These are phyloP conservation scores for Mycosphaerella sp. DNA, from an alignment of 2,329 filamentous ascomycete species.

Conservation along the genomic window DNA sequence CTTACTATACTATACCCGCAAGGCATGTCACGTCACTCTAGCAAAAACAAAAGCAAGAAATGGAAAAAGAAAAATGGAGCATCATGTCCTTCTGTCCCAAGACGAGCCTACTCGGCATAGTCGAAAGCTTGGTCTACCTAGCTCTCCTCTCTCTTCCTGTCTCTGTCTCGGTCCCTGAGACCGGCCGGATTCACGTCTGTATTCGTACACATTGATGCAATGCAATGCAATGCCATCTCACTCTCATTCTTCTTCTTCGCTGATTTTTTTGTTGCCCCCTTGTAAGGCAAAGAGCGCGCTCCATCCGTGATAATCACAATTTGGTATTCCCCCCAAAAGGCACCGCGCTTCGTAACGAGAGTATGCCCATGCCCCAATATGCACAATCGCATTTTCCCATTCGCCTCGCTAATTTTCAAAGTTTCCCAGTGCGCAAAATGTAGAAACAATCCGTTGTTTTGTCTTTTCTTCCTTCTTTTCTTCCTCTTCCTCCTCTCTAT, in stretches of 20 bases:
- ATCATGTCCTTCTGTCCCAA: background rate
- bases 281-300: no score
- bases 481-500: background rate
- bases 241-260: no score
- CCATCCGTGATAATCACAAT: no score
- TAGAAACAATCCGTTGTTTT: background rate
- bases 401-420: conserved; percentile 4
- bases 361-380: background rate
- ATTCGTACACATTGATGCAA: no score
- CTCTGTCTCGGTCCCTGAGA: background rate
- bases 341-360: no score
- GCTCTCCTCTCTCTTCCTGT: background rate
- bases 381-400: background rate
- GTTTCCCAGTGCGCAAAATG: background rate
- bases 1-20: no score
- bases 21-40: no score
- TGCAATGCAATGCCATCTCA: no score
- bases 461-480: background rate
- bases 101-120: background rate
- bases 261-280: no score
- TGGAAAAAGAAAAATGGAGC: background rate
- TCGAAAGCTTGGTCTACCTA: background rate
- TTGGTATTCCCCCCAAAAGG: no score
- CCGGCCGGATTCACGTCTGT: no score
- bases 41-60: no score